Evolutionary conservation across 2,329 filamentous ascomycete species (phyloP).

Genomic region (Ustulina deusta): DNA sequence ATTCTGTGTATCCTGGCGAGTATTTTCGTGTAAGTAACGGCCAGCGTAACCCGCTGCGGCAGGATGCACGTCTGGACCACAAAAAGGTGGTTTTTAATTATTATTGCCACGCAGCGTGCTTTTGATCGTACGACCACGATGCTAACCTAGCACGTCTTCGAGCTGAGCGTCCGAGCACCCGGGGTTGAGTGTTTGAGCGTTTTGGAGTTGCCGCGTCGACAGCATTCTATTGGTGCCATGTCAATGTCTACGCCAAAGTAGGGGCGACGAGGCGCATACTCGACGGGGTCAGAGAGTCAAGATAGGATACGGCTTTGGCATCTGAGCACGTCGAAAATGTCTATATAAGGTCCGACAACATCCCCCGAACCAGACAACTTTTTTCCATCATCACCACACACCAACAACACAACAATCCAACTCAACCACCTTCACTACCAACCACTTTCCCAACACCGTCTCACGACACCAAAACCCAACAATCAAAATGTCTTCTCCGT

Average conservation of each 20-base stretch:
- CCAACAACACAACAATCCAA: slow-evolving; percentile 19
- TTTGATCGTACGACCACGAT: background rate
- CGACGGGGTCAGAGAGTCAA: background rate
- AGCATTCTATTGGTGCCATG: background rate
- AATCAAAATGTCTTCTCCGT: slow-evolving; percentile 47
- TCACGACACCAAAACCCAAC: background rate
- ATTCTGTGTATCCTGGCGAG: background rate
- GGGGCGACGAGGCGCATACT: background rate
- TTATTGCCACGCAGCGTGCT: background rate
- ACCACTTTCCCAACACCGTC: background rate
- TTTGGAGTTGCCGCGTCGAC: background rate
- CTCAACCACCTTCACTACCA: background rate
- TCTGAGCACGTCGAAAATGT: slow-evolving; percentile 16
- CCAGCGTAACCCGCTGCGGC: background rate
- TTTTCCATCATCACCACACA: slow-evolving; percentile 24
- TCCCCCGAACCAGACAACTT: slow-evolving; percentile 30
- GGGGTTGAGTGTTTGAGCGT: background rate
- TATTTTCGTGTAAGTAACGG: background rate
- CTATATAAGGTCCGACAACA: slow-evolving; percentile 40
- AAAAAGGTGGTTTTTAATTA: background rate
- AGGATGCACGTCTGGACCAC: background rate
- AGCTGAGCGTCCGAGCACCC: background rate
- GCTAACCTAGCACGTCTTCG: background rate
- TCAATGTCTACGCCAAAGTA: background rate
- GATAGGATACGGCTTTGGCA: slow-evolving; percentile 12